phyloP scores from a whole-genome alignment of 352 stramenopile species.

The Globisporangium spinosum region DNA sequence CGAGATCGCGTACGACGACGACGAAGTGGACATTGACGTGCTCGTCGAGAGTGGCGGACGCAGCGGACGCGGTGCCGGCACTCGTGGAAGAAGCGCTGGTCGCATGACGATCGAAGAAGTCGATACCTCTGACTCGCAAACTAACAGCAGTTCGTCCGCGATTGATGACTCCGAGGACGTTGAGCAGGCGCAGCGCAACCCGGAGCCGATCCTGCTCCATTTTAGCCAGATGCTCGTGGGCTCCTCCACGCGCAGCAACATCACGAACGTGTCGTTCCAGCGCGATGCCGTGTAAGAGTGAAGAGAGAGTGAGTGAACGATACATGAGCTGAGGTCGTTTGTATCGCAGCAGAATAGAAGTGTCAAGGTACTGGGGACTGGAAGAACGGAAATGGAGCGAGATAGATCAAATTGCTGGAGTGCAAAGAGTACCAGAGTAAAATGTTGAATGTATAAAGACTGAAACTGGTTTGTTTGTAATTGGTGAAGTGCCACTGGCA shows the following conservation, averaged over 20 bases:
- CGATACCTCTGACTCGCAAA: conserved; percentile 30
- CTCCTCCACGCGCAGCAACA: conserved; percentile 19
- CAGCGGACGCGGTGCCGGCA: not conserved
- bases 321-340: not conserved
- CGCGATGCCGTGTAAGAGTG: not conserved
- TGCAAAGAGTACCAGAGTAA: not conserved
- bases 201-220: conserved; percentile 47
- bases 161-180: conserved; percentile 23
- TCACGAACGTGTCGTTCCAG: conserved; percentile 18
- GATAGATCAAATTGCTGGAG: not conserved
- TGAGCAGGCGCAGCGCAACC: conserved; percentile 51
- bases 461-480: not conserved
- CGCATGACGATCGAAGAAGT: conserved; percentile 13
- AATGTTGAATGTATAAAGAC: not conserved
- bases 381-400: not conserved
- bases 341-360: not conserved
- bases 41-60: conserved; percentile 9
- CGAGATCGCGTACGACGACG: conserved; percentile 2
- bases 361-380: not conserved
- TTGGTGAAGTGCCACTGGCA: no score
- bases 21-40: conserved; percentile 17
- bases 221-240: conserved; percentile 34
- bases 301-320: not conserved
- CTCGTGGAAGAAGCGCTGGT: not conserved
- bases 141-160: conserved; percentile 11